phyloP scores from a whole-genome alignment of 2,329 filamentous ascomycete genomes.

The Pseudogymnoascus sp. region DNA sequence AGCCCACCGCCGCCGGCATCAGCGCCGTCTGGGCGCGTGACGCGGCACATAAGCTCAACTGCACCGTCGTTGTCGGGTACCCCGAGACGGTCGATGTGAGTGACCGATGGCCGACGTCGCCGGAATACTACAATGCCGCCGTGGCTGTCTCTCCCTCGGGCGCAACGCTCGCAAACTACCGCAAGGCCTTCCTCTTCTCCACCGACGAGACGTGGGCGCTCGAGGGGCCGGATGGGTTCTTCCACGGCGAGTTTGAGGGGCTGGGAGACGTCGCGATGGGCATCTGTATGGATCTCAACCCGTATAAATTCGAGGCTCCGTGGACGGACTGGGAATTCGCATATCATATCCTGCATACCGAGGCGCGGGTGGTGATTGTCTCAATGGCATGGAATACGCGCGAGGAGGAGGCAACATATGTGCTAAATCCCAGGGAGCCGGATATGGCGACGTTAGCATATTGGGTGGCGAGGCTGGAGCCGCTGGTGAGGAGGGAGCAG shows the following conservation, averaged over 20 bases:
- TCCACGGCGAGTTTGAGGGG: constrained; percentile 30
- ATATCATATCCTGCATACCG: constrained; percentile 41
- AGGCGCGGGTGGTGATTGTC: constrained; percentile 53
- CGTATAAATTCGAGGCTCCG: constrained; percentile 37
- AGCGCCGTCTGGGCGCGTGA: constrained; percentile 60
- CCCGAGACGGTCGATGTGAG: constrained; percentile 53
- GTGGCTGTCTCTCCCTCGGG: constrained; percentile 47
- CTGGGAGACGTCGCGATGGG: constrained; percentile 44
- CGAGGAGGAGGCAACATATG: constrained; percentile 39
- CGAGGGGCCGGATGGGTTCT: constrained; percentile 42
- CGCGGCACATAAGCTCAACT: constrained; percentile 53
- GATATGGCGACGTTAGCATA: constrained; percentile 64
- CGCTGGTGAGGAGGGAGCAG: constrained; percentile 42
- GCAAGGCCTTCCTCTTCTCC: constrained; percentile 46
- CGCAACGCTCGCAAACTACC: constrained; percentile 46
- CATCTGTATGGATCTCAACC: constrained; percentile 53
- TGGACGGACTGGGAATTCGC: constrained; percentile 38
- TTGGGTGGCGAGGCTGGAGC: constrained; percentile 62
- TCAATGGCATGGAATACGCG: constrained; percentile 59
- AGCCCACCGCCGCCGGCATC: constrained; percentile 53
- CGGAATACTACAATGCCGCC: constrained; percentile 43
- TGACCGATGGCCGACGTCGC: constrained; percentile 36
- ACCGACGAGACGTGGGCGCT: constrained; percentile 51
- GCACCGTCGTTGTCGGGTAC: constrained; percentile 60
- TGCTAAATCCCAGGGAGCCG: constrained; percentile 42